Base-by-base conservation (phyloP, 2,329 filamentous ascomycete genomes). In the Leptographium radiaticola region DNA sequence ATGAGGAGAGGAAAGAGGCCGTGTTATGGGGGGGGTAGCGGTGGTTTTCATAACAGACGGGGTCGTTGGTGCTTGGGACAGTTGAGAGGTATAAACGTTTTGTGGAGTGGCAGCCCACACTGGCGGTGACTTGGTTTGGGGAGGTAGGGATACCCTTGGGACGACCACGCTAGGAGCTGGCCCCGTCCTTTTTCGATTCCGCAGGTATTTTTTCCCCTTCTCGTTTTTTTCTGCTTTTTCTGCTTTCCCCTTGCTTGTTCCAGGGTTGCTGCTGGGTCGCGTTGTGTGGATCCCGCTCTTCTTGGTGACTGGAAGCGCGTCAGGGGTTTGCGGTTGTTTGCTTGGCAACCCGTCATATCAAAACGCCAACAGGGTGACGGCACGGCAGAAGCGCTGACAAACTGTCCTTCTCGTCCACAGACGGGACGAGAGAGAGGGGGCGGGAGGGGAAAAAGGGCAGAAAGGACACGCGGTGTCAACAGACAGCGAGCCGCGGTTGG, bases 81-180 rank as follows among this genome's bases (percentile, higher is more conserved):
- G 25, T 8, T 31, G 25, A 55, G 44, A 39, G 42, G 49, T 48
- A 53, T 52, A 54, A 55, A 56, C 54, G 57, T 54, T 52, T 56
- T 58, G 58, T 55, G 53, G 58, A 56, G 56, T 54, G 51, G 54
- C 42, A 54, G 53, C 49, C 51, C 55, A 54, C 47, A 51, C 55
- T 48, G 56, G 52, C 54, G 56, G 56, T 57, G 57, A 53, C 53
- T 56, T 53, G 46, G 43, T 40, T 43, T 25, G 36, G 36, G 55
- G 44, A 38, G 51, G 54, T 54, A 54, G 53, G 50, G 49, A 36
- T 45, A 18, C 34, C 50, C 48, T 55, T 38, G 25, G 25, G 57
- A 49, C 48, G 53, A 53, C 53, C 50, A 34, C 57, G 53, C 58
- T 53, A 54, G 51, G 2, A 13, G 16, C 20, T 36, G 33, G 18